Percentiles rank a stretch among this genome's conserved stretches.
Conservation (phyloP, 2,329 filamentous ascomycete genomes). For the Diaporthe helianthi region DNA sequence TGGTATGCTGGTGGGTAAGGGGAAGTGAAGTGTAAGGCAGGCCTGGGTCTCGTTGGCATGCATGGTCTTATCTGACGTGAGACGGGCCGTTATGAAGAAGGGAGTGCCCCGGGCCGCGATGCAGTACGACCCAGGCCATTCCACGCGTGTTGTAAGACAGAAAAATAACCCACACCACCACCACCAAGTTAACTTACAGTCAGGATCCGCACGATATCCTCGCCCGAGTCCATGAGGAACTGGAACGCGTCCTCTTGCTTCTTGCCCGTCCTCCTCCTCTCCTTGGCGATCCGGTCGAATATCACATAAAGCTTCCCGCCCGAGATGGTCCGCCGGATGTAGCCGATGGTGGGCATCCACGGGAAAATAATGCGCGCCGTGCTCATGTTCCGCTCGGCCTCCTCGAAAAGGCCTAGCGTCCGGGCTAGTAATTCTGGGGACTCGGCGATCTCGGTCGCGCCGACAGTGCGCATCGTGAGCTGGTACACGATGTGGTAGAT, state of each 20-base stretch:
- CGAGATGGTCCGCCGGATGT: conserved; percentile 52
- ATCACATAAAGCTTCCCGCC: conserved; percentile 57
- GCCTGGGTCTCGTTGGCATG: rapidly evolving
- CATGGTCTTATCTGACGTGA: background rate
- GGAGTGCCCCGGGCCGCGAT: background rate
- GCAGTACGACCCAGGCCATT: background rate
- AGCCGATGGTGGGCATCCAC: conserved; percentile 53
- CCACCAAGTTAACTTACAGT: conserved; percentile 40
- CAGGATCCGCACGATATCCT: conserved; percentile 52
- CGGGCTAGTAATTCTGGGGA: conserved; percentile 49
- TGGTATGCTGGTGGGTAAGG: background rate
- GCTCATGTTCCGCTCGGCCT: conserved; percentile 53
- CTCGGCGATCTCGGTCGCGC: conserved; percentile 59
- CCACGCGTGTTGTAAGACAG: too few relatives aligned
- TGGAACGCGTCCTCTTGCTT: conserved; percentile 60
- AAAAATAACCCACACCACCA: too few relatives aligned
- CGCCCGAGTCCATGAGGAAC: conserved; percentile 58
- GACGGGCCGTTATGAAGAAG: background rate
- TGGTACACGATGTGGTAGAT: conserved; percentile 61
- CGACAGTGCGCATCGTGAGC: conserved; percentile 64
- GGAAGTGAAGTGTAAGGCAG: too few relatives aligned
- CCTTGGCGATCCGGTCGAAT: conserved; percentile 55
- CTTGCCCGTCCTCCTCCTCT: conserved; percentile 50
- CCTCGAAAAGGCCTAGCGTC: conserved; percentile 53
- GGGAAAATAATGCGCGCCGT: conserved; percentile 59